These are phyloP conservation scores for Pseudopediastrum boryanum DNA, from an alignment of 139 green algal genomes.

Conservation along the genomic window DNA sequence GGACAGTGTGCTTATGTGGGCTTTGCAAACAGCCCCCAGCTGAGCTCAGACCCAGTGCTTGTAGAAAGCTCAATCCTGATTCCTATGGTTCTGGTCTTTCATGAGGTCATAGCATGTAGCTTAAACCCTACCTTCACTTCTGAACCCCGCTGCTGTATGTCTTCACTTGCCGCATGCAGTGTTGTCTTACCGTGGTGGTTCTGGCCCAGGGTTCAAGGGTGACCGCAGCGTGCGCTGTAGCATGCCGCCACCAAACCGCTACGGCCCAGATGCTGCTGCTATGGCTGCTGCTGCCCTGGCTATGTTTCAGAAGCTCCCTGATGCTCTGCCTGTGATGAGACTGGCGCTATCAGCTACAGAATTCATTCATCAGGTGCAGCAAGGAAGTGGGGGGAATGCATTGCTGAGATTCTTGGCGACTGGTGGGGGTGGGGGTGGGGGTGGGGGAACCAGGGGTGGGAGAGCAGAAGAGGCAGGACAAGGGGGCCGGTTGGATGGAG, in stretches of 20 bases:
- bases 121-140: not conserved
- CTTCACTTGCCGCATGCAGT: not conserved
- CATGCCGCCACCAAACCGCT: constrained; percentile 54
- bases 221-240: constrained; percentile 56
- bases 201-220: not conserved
- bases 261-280: constrained; percentile 22
- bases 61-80: not conserved
- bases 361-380: constrained; percentile 42
- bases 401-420: constrained; percentile 18
- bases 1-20: no score
- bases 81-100: not conserved
- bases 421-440: no score
- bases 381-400: not conserved
- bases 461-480: constrained; percentile 13
- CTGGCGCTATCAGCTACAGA: constrained; percentile 67
- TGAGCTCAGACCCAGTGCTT: not conserved
- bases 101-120: no score
- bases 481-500: no score
- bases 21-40: no score
- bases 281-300: constrained; percentile 44
- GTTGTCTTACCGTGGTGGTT: constrained; percentile 13
- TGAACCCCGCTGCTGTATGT: not conserved
- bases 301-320: constrained; percentile 41
- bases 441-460: not conserved
- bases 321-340: constrained; percentile 67